Evolutionary conservation across 164 flowering plant species (phyloP).

Genomic region (Protea cynaroides): DNA sequence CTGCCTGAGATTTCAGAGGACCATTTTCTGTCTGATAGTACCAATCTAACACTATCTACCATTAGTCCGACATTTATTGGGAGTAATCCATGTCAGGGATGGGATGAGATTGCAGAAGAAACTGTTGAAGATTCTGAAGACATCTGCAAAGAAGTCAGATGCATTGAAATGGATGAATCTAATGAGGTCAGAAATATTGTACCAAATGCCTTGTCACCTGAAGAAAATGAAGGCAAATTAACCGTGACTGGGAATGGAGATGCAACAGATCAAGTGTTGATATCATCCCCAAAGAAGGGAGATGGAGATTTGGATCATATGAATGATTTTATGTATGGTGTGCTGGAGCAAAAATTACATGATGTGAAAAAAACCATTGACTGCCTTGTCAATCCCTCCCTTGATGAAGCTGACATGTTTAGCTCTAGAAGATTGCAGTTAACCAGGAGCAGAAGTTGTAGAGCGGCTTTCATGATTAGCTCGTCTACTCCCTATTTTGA

Average conservation of each 20-base stretch:
- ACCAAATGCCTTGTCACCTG: constrained; percentile 11
- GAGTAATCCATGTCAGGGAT: constrained; percentile 35
- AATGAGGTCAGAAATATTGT: constrained; percentile 14
- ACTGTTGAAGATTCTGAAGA: constrained; percentile 33
- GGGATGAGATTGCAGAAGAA: constrained; percentile 30
- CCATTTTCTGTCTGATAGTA: constrained; percentile 32
- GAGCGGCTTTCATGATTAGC: constrained; percentile 27
- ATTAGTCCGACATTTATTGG: constrained; percentile 31
- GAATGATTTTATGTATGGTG: constrained; percentile 17
- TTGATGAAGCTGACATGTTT: constrained; percentile 21
- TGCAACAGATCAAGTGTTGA: constrained; percentile 16
- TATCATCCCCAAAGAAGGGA: constrained; percentile 16
- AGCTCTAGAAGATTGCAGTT: constrained; percentile 25
- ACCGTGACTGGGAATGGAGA: constrained; percentile 15
- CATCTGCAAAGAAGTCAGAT: constrained; percentile 62
- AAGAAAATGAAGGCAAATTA: constrained; percentile 22
- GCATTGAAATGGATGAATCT: constrained; percentile 44
- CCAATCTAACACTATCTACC: constrained; percentile 20
- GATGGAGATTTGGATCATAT: constrained; percentile 10
- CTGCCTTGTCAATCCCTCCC: constrained; percentile 24
- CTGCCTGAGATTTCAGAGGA: constrained; percentile 32
- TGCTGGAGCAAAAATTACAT: constrained; percentile 30
- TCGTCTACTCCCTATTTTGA: constrained; percentile 21
- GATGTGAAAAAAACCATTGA: constrained; percentile 36
- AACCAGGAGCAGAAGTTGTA: constrained; percentile 58